phyloP scores from a whole-genome alignment of 1,284 basidiomycete species.

The Erythrobasidium hasegawianum region DNA sequence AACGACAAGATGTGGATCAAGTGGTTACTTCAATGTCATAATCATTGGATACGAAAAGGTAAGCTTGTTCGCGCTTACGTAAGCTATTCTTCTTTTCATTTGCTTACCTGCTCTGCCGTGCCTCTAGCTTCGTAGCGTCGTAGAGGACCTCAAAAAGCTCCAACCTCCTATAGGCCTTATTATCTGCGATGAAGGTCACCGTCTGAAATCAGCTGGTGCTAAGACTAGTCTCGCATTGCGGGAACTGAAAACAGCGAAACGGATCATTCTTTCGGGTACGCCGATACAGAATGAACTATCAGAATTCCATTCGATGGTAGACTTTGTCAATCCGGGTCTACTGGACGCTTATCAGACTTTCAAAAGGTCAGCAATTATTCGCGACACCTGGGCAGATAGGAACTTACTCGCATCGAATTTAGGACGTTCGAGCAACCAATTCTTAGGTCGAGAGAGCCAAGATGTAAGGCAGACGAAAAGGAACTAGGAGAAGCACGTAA shows the following conservation, averaged over 20 bases:
- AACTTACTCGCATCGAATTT: conserved; percentile 62
- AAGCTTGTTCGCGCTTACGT: conserved; percentile 40
- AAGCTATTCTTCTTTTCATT: background rate
- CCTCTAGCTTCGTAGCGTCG: conserved; percentile 42
- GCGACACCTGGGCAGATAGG: too few species aligned
- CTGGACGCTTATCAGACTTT: conserved; percentile 54
- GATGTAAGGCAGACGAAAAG: conserved; percentile 65
- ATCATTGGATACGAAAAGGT: conserved; percentile 97
- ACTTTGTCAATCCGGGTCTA: conserved; percentile 89
- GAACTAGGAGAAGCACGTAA: conserved; percentile 65
- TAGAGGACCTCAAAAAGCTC: conserved; percentile 50
- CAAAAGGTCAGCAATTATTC: conserved; percentile 40
- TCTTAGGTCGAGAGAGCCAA: conserved; percentile 75
- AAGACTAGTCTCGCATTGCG: conserved; percentile 82
- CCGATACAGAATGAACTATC: conserved; percentile 90
- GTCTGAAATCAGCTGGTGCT: conserved; percentile 85
- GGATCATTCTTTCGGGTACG: conserved; percentile 82
- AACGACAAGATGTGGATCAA: conserved; percentile 68
- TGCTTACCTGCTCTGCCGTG: background rate
- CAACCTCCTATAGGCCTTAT: conserved; percentile 83
- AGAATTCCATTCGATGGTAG: conserved; percentile 93
- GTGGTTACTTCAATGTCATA: conserved; percentile 71
- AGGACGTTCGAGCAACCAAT: conserved; percentile 86
- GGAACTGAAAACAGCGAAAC: conserved; percentile 48
- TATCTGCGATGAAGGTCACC: conserved; percentile 95